phyloP scores from a whole-genome alignment of 2,329 filamentous ascomycete species.

The Diplodia corticola region DNA sequence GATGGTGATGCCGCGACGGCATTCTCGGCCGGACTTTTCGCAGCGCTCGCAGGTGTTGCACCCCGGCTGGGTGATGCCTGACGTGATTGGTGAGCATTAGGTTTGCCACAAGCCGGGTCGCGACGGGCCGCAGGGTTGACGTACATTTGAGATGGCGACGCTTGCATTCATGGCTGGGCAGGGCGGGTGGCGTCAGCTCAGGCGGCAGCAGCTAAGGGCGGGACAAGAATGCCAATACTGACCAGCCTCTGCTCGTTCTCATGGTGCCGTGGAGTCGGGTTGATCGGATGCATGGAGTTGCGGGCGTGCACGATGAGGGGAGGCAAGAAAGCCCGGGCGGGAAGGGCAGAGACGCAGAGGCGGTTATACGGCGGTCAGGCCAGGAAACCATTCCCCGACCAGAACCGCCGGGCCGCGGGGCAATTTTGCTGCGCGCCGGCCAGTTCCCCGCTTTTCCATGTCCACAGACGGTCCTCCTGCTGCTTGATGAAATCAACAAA shows the following conservation, averaged over 20 bases:
- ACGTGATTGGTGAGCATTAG: not conserved
- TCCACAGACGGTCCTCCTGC: not conserved
- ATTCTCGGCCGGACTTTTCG: slow-evolving; percentile 12
- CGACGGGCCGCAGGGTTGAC: not conserved
- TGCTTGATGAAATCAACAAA: not conserved
- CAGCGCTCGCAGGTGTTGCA: slow-evolving; percentile 2
- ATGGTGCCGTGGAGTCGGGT: not conserved
- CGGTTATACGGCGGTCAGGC: not conserved
- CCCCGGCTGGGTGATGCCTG: slow-evolving; percentile 5
- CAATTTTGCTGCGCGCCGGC: not conserved
- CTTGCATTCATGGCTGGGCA: slow-evolving; percentile 6
- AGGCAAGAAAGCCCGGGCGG: slow-evolving; percentile 6
- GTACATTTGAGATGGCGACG: slow-evolving; percentile 17
- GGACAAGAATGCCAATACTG: not conserved
- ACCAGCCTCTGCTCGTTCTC: slow-evolving; percentile 13
- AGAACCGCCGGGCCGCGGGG: not conserved
- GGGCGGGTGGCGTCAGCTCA: not conserved
- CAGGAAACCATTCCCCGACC: slow-evolving; percentile 19
- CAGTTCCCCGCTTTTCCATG: too few species aligned
- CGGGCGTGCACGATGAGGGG: not conserved
- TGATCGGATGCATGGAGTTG: not conserved
- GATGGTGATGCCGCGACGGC: slow-evolving; percentile 16
- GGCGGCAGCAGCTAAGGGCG: not conserved
- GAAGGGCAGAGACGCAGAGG: not conserved
- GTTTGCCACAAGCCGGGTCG: too few species aligned